phyloP scores from a whole-genome alignment of 1,284 basidiomycete species.

The Ceraceosorus guamensis region DNA sequence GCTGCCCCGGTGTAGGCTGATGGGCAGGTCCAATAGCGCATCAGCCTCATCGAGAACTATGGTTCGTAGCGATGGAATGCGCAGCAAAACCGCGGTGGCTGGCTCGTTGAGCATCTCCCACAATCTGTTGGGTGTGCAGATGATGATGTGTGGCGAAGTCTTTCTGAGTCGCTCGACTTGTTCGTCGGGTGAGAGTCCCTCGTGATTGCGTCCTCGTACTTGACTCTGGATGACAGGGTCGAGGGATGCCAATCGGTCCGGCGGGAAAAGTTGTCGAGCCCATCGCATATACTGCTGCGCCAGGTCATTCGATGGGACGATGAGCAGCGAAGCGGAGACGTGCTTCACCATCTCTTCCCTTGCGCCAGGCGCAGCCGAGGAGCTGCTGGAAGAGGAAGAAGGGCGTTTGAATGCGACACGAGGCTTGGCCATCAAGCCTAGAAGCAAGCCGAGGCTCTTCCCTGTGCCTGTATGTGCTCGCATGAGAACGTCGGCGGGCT shows the following conservation, averaged over 20 bases:
- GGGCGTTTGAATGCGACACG: constrained; percentile 34
- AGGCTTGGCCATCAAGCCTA: constrained; percentile 41
- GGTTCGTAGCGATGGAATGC: constrained; percentile 32
- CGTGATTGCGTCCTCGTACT: constrained; percentile 23
- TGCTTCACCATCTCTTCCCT: constrained; percentile 6
- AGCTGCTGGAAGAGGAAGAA: too few relatives aligned
- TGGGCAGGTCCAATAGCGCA: constrained; percentile 40
- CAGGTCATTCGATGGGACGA: constrained; percentile 45
- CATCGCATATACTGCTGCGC: constrained; percentile 40
- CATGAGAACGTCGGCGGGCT: constrained; percentile 35
- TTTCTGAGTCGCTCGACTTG: constrained; percentile 24
- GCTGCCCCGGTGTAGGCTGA: too few relatives aligned
- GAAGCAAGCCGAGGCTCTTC: constrained; percentile 40
- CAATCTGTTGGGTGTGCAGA: constrained; percentile 39
- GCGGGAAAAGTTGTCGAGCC: constrained; percentile 31
- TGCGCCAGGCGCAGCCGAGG: neutral
- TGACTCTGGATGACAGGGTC: constrained; percentile 35
- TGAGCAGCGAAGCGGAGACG: constrained; percentile 32
- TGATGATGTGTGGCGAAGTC: constrained; percentile 37
- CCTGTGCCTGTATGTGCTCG: constrained; percentile 45
- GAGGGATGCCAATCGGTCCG: constrained; percentile 15
- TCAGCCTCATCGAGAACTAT: constrained; percentile 45
- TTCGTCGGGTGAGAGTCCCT: constrained; percentile 15
- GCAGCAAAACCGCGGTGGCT: constrained; percentile 26
- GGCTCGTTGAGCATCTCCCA: constrained; percentile 29